phyloP scores from a whole-genome alignment of 192 early-diverging fungal genomes.

The Geosiphon pyriformis region DNA sequence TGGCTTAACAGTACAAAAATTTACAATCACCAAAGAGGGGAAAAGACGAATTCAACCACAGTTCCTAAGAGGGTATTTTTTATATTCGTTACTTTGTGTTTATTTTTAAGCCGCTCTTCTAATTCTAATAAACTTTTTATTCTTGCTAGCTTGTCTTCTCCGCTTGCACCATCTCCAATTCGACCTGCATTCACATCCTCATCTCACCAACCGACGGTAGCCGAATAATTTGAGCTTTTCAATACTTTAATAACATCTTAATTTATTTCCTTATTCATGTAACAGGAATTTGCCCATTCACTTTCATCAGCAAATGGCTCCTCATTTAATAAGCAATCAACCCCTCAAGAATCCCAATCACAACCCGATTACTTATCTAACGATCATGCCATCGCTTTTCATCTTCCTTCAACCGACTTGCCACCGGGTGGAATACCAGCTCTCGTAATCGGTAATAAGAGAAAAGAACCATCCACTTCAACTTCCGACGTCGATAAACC shows the following conservation, averaged over 20 bases:
- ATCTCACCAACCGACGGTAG: neutral
- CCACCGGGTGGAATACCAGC: slow-evolving; percentile 38
- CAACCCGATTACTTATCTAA: neutral
- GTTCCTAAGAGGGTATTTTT: slow-evolving; percentile 42
- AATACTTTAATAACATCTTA: neutral
- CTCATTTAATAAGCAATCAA: neutral
- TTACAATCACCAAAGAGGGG: slow-evolving; percentile 72
- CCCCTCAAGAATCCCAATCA: neutral
- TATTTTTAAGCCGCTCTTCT: neutral
- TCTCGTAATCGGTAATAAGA: slow-evolving; percentile 42
- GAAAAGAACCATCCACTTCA: slow-evolving; percentile 32
- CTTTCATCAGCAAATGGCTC: neutral
- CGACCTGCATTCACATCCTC: neutral
- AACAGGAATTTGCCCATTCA: no score
- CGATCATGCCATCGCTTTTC: slow-evolving; percentile 24
- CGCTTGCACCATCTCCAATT: no score
- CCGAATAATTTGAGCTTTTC: neutral
- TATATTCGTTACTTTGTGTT: neutral
- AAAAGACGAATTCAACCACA: slow-evolving; percentile 79
- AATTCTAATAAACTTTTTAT: neutral
- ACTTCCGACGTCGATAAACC: slow-evolving; percentile 12
- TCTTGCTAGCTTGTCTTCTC: neutral
- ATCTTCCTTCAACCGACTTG: slow-evolving; percentile 31
- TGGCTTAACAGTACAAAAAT: slow-evolving; percentile 38
- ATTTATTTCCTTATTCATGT: no score